These are phyloP conservation scores for Coemansia sp. DNA, from an alignment of 192 early-diverging fungal genomes.

Conservation along the genomic window DNA sequence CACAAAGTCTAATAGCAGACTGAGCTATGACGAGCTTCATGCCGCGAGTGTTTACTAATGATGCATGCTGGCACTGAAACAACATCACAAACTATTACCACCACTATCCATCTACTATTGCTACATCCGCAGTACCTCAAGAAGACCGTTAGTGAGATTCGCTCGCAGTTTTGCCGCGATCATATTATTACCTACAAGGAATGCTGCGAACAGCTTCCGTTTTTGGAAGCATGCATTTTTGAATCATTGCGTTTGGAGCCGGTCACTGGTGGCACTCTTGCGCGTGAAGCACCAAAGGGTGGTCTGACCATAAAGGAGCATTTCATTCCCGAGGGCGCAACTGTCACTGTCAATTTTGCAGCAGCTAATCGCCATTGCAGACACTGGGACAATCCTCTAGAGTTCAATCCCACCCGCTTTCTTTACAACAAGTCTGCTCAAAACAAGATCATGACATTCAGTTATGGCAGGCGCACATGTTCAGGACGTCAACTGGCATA, in stretches of 20 bases:
- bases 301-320: constrained; percentile 20
- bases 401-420: constrained; percentile 22
- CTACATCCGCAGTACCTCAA: constrained; percentile 21
- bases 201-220: constrained; percentile 21
- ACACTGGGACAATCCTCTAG: constrained; percentile 20
- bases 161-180: constrained; percentile 9
- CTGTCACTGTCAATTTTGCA: constrained; percentile 16
- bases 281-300: constrained; percentile 22
- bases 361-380: constrained; percentile 18
- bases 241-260: constrained; percentile 38
- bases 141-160: constrained; percentile 19
- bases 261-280: constrained; percentile 18
- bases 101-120: constrained; percentile 24
- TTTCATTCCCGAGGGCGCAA: constrained; percentile 29
- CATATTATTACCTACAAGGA: constrained; percentile 28
- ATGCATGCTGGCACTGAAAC: constrained; percentile 32
- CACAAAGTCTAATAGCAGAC: constrained; percentile 20
- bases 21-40: constrained; percentile 25
- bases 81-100: constrained; percentile 23
- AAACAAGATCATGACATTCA: constrained; percentile 28
- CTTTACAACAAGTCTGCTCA: constrained; percentile 7
- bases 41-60: constrained; percentile 33
- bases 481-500: constrained; percentile 32
- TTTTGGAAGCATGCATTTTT: constrained; percentile 30
- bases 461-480: constrained; percentile 26